Base-by-base conservation (phyloP, 352 stramenopile species). In the Lagenidium giganteum region DNA sequence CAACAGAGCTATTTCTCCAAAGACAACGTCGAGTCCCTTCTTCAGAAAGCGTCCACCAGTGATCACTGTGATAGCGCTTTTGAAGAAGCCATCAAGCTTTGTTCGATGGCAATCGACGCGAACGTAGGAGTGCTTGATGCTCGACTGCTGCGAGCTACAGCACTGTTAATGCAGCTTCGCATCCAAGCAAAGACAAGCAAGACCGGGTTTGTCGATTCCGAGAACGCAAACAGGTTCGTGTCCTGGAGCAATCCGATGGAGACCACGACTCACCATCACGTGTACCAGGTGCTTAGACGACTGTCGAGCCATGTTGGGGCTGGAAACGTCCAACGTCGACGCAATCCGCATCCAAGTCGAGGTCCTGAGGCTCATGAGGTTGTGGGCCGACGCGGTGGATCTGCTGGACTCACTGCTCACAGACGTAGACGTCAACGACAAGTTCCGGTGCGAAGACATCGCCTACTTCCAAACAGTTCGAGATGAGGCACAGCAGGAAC, bases 51-150 rank as follows among this genome's bases (percentile, higher is more conserved):
- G 9, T 38, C 49, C 5, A 33, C 40, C 1, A 22, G 7, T 8
- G 45, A 21, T 20, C 46, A 32, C 18, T 13, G 30, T 6, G 14
- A 49, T n/a, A n/a, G n/a, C 11, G n/a, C 31, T 9, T 4, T 28
- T 9, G 37, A 57, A 6, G 39, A 32, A 5, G 44, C 32, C 13
- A 47, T 65, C 8, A 26, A 41, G 9, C 17, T 52, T 21, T 65
- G 59, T 20, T 33, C 54, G 1, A 39, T 34, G 21, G 50, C 59
- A 7, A 58, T 69, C 17, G 37, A 43, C n/a, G 59, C 54, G 6
- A 39, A 35, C 3, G 18, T 55, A 2, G 49, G 30, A n/a, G 18
- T 53, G 4, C 21, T 56, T 14, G 45, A 64, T 13, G 59, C 59
- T 14, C 22, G 49, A 20, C 20, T 53, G 4, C 18, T 42, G 16